Percentiles rank a stretch among this genome's conserved stretches.
Evolutionary conservation across 352 stramenopile genomes (phyloP).

Genomic region (Globisporangium ultimum): DNA sequence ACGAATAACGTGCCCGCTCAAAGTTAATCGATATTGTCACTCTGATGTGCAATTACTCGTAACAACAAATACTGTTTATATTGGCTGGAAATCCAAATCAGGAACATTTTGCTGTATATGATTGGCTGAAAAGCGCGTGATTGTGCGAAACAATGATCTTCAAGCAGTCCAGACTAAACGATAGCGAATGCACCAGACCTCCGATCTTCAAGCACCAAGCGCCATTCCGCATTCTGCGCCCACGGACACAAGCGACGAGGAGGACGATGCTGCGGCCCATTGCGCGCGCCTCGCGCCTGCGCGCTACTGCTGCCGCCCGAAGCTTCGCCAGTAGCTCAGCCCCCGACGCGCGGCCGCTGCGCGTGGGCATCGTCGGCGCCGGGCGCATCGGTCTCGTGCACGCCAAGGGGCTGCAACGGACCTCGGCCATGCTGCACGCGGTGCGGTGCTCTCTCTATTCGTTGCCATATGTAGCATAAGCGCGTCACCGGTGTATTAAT

Average conservation of each 20-base stretch:
- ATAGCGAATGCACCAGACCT: too few relatives aligned
- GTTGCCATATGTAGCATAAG: background rate
- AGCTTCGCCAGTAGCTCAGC: background rate
- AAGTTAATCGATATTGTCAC: too few relatives aligned
- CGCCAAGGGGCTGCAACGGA: constrained; percentile 30
- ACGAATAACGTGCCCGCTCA: too few relatives aligned
- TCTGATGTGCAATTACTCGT: too few relatives aligned
- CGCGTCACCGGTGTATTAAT: too few relatives aligned
- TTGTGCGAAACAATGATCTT: background rate
- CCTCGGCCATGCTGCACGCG: constrained; percentile 17
- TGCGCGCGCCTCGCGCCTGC: too few relatives aligned
- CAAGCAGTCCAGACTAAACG: background rate
- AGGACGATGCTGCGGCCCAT: background rate
- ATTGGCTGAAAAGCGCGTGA: background rate
- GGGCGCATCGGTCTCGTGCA: constrained; percentile 71
- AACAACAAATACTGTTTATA: background rate
- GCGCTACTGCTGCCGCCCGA: background rate
- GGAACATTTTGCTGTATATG: background rate
- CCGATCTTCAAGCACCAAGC: constrained; percentile 4
- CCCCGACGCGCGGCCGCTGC: constrained; percentile 15
- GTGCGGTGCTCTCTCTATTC: background rate
- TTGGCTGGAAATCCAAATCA: background rate
- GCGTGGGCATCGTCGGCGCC: constrained; percentile 65
- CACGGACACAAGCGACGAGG: background rate
- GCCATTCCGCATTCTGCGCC: too few relatives aligned